Percentiles rank a stretch among this genome's conserved stretches.
phyloP scores from a whole-genome alignment of 2,329 filamentous ascomycete genomes.

The Sarocladiaceae sp. region DNA sequence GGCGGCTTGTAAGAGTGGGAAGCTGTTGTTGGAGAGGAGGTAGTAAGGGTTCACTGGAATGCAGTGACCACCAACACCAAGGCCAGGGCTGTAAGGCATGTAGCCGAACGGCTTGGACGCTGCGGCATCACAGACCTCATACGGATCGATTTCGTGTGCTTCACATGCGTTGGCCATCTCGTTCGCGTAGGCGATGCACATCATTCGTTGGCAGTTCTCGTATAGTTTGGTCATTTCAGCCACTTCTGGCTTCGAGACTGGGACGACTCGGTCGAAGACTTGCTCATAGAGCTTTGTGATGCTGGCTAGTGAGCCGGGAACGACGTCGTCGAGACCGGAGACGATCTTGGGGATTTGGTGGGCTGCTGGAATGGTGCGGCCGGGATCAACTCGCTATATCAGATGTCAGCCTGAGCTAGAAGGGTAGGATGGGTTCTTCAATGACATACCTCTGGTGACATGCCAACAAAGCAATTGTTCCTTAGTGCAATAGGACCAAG shows the following conservation, averaged over 20 bases:
- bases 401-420: neutral
- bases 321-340: constrained; percentile 44
- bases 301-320: constrained; percentile 37
- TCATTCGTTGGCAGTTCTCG: constrained; percentile 54
- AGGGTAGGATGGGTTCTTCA: neutral
- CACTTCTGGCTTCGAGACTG: constrained; percentile 47
- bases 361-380: constrained; percentile 35
- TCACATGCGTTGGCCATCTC: constrained; percentile 52
- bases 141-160: constrained; percentile 41
- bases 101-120: constrained; percentile 51
- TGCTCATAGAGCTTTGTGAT: constrained; percentile 40
- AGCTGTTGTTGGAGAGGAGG: constrained; percentile 40
- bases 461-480: constrained; percentile 30
- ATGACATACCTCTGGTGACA: constrained; percentile 32
- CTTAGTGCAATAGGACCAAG: constrained; percentile 30
- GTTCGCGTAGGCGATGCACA: constrained; percentile 50
- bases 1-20: constrained; percentile 42
- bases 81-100: constrained; percentile 39
- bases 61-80: constrained; percentile 52
- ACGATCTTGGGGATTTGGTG: constrained; percentile 48
- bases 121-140: constrained; percentile 45
- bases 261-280: constrained; percentile 43
- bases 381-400: constrained; percentile 40
- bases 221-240: constrained; percentile 57
- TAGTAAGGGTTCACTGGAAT: constrained; percentile 54